Evolutionary conservation across 2,329 filamentous ascomycete species (phyloP), one percentile per base, ranked within the genome.

Genomic region (Hypoxylon sp.): DNA sequence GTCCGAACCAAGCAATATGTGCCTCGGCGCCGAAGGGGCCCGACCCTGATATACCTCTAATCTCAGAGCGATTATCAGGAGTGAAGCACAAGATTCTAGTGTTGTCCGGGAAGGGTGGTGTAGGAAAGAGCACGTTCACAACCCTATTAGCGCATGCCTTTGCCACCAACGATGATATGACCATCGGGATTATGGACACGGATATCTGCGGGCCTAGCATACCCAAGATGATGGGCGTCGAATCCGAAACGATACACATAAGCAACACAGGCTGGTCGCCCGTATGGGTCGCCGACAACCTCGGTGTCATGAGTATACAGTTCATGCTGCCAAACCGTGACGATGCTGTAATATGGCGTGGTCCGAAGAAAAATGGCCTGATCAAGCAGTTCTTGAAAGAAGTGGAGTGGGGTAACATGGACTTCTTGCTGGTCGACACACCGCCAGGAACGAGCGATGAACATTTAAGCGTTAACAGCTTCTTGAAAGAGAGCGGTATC

Each of bases 321-420:
- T 99, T 99, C 79, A 97, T 99, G 94, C 85, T 99, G 50, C 96
- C 96, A 0, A 94, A 93, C 76, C 87, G 93, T 51, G 95, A 99
- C 80, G 94, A 97, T 77, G 96, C 96, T 3, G 91, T 99, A 44
- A 99, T 99, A 73, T 99, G 96, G 96, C 88, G 96, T 55, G 96
- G 96, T 0, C 92, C 96, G 2, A 99, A 99, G 87, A 99, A 99
- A 87, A 99, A 98, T 76, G 96, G 96, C 0, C 83, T 99, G 63
- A 98, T 99, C 78, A 99, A 99, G 84, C 93, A 97, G 80, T 99
- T 99, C 75, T 82, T 99, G 56, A 98, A 97, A 83, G 97, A 99
- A 77, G 96, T 99, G 5, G 94, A 97, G 78, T 99, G 97, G 96
- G 96, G 96, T 9, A 92, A 97, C 67, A 84, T 98, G 80, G 96